These are phyloP conservation scores for Penicillium sp. DNA, from an alignment of 2,329 filamentous ascomycete species.

Conservation along the genomic window DNA sequence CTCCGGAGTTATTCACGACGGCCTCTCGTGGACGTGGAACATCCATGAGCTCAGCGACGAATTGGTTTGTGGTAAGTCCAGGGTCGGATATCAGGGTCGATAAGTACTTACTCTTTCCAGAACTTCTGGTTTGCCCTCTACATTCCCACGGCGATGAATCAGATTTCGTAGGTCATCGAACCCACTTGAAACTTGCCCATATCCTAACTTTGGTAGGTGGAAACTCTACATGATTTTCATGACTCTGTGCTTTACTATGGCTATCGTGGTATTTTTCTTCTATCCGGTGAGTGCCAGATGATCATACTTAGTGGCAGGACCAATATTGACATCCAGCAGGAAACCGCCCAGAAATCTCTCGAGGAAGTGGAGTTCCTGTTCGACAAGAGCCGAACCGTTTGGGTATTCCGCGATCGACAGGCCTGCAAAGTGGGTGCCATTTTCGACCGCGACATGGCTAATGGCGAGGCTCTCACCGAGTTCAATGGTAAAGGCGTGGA, in stretches of 20 bases:
- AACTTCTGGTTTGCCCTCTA: conserved; percentile 27
- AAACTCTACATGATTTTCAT: conserved; percentile 24
- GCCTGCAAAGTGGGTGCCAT: conserved; percentile 22
- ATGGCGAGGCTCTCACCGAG: conserved; percentile 26
- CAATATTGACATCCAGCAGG: conserved; percentile 7
- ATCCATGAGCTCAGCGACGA: conserved; percentile 23
- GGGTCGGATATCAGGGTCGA: background rate
- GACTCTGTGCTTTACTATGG: conserved; percentile 21
- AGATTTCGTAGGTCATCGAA: conserved; percentile 15
- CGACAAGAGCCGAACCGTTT: conserved; percentile 14
- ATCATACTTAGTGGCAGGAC: too few relatives aligned
- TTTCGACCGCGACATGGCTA: conserved; percentile 22
- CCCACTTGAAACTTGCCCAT: background rate
- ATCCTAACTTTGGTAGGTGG: conserved; percentile 11
- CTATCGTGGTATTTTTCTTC: conserved; percentile 19
- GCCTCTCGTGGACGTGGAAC: conserved; percentile 21
- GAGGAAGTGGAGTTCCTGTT: conserved; percentile 25
- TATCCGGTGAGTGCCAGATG: conserved; percentile 15
- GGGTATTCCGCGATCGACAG: conserved; percentile 18
- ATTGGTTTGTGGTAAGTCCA: conserved; percentile 25
- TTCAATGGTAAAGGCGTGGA: conserved; percentile 27
- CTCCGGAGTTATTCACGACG: conserved; percentile 21
- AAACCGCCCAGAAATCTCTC: conserved; percentile 21
- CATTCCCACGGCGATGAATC: conserved; percentile 24
- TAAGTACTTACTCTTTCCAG: conserved; percentile 1